Conservation (phyloP, 2,329 filamentous ascomycete species). For the Scortechinia acanthostroma region DNA sequence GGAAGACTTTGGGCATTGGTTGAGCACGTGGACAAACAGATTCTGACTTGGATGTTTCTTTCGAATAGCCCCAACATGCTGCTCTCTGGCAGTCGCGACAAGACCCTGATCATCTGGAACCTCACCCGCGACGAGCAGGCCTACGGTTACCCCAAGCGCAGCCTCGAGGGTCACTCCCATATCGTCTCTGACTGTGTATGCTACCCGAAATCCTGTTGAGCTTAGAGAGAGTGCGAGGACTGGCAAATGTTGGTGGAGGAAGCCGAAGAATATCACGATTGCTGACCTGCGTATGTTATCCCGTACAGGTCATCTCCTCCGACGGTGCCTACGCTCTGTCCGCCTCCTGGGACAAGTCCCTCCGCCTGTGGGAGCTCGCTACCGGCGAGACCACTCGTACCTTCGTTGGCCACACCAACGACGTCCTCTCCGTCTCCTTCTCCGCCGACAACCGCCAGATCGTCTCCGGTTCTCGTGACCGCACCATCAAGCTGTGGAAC, state of each 20-base stretch:
- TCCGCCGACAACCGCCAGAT: conserved; percentile 99
- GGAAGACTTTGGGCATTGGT: conserved; percentile 9
- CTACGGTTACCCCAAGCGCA: conserved; percentile 99
- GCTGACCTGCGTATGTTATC: too few relatives aligned
- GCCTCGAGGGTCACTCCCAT: conserved; percentile 97
- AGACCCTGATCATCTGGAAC: conserved; percentile 99
- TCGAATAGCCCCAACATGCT: conserved; percentile 89
- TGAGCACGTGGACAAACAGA: too few relatives aligned
- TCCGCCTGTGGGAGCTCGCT: conserved; percentile 97
- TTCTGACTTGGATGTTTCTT: conserved; percentile 13
- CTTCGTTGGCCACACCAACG: conserved; percentile 98
- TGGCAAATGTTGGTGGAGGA: conserved; percentile 5
- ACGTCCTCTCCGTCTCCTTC: conserved; percentile 99
- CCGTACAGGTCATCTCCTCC: conserved; percentile 85
- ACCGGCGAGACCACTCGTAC: conserved; percentile 94
- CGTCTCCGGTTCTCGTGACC: conserved; percentile 95
- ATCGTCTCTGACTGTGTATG: conserved; percentile 99
- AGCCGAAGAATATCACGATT: conserved; percentile 9
- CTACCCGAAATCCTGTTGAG: conserved; percentile 25
- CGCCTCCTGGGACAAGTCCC: conserved; percentile 99
- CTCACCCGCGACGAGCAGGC: conserved; percentile 95
- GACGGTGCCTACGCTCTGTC: conserved; percentile 98
- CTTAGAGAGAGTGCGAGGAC: conserved; percentile 7
- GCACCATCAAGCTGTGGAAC: conserved; percentile 99
- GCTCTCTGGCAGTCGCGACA: conserved; percentile 92